Base-by-base conservation (phyloP, 176 grass and related monocot genomes). In the Bothriochloa decipiens region DNA sequence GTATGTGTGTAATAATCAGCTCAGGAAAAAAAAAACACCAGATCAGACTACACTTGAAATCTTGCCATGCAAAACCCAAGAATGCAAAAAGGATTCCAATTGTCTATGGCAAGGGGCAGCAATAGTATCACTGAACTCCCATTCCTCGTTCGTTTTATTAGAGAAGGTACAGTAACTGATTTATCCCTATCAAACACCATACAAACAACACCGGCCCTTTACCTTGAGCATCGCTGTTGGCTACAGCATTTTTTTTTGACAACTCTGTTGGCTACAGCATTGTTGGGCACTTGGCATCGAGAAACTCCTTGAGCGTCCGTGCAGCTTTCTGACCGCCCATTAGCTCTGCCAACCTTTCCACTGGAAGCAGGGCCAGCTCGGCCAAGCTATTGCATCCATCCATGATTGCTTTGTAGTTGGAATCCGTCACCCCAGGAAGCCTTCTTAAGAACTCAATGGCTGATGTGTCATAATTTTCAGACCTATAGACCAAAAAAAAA, bases 391-490 rank as follows among this genome's bases (percentile, higher is more conserved):
- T 83, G 83, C 92, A 98, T 77, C 85, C 89, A 77, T 98, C 91
- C 85, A 95, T 98, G 90, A 98, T 80, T 70, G 89, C 42, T 78
- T 91, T 87, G 61, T 93, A 98, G 75, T 98, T 98, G 12, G 85
- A 90, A 70, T 98, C 93, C 32, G 96, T 98, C 76, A 98, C 93
- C 18, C 96, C 96, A 14, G 96, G 93, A 29, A 98, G 91, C 85
- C 93, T 84, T 80, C 96, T 88, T 67, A 95, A 90, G 68, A 98
- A 98, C 87, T 98, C 96, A 37, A 98, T 90, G 17, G 91, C 93
- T 42, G 96, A 95, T 26, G 96, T 93, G 87, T 98, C 95, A 86
- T 92, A 95, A 39, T 98, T 98, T 84, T 98, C 93, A 53, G 96
- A 87, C 83, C 96, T 98, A 74, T 12, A 27, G 11, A 70, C 42